Base-by-base conservation (phyloP, 257 asterid genomes). In the Jaltomata sinuosa region DNA sequence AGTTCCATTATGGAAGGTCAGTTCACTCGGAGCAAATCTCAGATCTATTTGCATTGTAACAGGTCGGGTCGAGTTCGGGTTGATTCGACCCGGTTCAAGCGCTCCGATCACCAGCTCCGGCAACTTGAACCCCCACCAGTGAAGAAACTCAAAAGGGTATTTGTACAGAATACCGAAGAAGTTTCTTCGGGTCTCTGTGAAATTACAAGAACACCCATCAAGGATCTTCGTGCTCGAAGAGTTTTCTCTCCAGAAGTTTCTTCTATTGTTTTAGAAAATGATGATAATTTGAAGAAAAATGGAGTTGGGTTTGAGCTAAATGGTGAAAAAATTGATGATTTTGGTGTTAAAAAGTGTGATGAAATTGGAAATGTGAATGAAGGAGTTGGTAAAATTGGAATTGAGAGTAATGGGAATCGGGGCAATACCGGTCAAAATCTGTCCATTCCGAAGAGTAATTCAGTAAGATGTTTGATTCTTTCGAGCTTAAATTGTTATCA, bases 21-120 rank as follows among this genome's bases (percentile, higher is more conserved):
- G 38, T 65, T 83, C 25, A 91, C 94, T 31, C 94, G 96, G 71
- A 89, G 91, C 93, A 89, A 84, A 82, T 47, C 94, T n/a, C 88
- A 83, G 84, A 85, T 86, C 14, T 85, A 65, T 62, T 14, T 80
- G 85, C 89, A 89, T 61, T 87, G 32, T 6, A 88, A 84, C 83
- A 86, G 91, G 5, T 91, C 92, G 47, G 92, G 91, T 27, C 72
- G 93, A 47, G 31, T 80, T 59, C 76, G 88, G 34, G 34, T 67
- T 10, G 92, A 84, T 45, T 3, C 72, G n/a, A 10, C 84, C 3
- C 25, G 54, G 45, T 67, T 5, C 2, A 50, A 38, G 14, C 18
- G 1, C 3, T 36, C 31, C 22, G 4, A 32, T 31, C 49, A 80
- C 14, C 76, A 40, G 31, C 14, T 68, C 59, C 81, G 65, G 65